Evolutionary conservation across 176 grass and related monocot genomes (phyloP), one percentile per base, ranked within the genome.

Genomic region (Carex littledalei): DNA sequence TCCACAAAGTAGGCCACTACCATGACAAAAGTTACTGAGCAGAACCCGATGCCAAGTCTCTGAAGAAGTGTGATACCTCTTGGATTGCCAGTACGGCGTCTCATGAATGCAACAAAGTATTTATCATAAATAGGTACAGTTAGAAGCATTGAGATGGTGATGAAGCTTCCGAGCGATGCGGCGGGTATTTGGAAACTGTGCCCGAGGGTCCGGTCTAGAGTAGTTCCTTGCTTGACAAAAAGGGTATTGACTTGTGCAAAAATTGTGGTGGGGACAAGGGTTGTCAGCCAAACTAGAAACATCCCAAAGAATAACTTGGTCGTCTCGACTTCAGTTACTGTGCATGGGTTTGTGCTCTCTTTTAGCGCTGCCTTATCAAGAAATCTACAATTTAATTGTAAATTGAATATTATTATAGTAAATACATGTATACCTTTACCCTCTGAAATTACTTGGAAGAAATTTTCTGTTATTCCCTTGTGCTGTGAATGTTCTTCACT

Each of bases 141-240:
- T 13, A 85, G 2, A 24, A 94, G 89, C 89, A 91, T 91, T 1
- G 87, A 84, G 12, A 94, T 84, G 9, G 89, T 91, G 0, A 90
- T 84, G 77, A 89, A 91, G 34, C 78, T 86, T 16, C 54, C 85
- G 1, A 94, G 88, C 60, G 88, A 90, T 11, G 91, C 91, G 22
- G 91, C 86, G 0, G 91, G 91, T 59, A 93, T 85, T 82, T 90
- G 72, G 81, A 93, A 90, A 56, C 59, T 55, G 0, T 63, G 41
- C 17, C 92, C 89, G 3, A 94, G 71, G 60, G 81, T 85, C 17
- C 89, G 85, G 54, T 91, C 11, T 54, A 94, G 73, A 8, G 82
- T 91, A 1, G 47, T 84, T n/a, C 92, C 92, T 84, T 94, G 92
- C 87, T 94, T 94, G 52, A 94, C 84, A 76, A 94, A 94, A 4